Base-by-base conservation (phyloP, 805 yeast species). In the Lipomyces yamadae region DNA sequence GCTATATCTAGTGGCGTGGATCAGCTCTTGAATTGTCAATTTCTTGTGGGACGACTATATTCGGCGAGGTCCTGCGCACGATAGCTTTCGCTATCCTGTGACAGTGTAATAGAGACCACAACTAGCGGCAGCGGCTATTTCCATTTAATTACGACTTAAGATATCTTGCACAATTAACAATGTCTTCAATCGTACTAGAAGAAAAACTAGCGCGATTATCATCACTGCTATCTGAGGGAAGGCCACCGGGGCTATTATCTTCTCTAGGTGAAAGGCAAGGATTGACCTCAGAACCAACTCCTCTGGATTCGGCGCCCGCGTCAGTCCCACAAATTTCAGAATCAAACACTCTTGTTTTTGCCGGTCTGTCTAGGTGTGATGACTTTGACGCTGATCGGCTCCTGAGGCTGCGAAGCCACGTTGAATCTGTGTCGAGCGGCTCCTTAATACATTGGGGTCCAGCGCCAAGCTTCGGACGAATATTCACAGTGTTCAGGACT, bases 401-500 rank as follows among this genome's bases (percentile, higher is more conserved):
- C 39, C 13, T 15, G 11, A 18, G 7, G 15, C 35, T 60, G 18
- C 55, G 35, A 24, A 5, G 7, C 7, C 29, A 11, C 10, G 58
- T 60, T n/a, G 29, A 56, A 8, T 33, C 34, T 13, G 48, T 29
- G 4, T 54, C 63, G 2, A 42, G 24, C 4, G 58, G 52, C 33
- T 33, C 42, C 3, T 54, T 66, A 29, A 53, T 70, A 33, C 73
- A 70, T 56, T 61, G 64, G 66, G 72, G 70, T 24, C 55, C 60
- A 35, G 45, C 66, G 30, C 62, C 58, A 10, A 34, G 64, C 10
- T 66, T 70, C 42, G 72, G 65, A 2, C 66, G 73, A 10, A 34
- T 69, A 15, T 66, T 68, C 34, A 62, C 60, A 4, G 71, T 70
- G 7, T 63, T 65, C 50, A 13, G 34, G 5, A 60, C 67, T 4